Conservation (phyloP, 768 basidiomycete genomes). For the Paxillus ammoniavirescens region DNA sequence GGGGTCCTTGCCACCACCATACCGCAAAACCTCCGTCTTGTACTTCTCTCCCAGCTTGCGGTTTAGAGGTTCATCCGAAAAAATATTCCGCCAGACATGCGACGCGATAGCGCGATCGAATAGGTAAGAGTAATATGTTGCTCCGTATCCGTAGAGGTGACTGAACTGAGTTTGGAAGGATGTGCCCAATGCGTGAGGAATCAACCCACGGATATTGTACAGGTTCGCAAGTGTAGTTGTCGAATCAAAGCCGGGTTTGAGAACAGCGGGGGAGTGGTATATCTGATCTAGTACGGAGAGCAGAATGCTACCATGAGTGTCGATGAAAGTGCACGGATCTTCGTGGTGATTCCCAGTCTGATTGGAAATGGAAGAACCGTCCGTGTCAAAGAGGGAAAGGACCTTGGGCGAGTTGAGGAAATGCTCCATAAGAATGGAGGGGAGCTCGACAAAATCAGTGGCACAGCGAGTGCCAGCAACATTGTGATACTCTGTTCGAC, state of each 20-base stretch:
- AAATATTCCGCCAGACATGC: slow-evolving; percentile 81
- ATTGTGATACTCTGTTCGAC: slow-evolving; percentile 95
- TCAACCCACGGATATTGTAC: slow-evolving; percentile 67
- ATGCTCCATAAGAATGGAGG: slow-evolving; percentile 98
- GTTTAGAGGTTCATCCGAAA: slow-evolving; percentile 62
- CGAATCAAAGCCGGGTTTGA: slow-evolving; percentile 64
- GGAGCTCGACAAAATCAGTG: slow-evolving; percentile 97
- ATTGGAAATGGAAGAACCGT: slow-evolving; percentile 43
- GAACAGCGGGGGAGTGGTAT: slow-evolving; percentile 75
- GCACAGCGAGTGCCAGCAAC: slow-evolving; percentile 97
- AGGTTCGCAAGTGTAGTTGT: slow-evolving; percentile 63
- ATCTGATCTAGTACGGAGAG: slow-evolving; percentile 86
- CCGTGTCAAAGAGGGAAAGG: slow-evolving; percentile 70
- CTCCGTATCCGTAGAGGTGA: slow-evolving; percentile 94
- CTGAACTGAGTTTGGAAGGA: slow-evolving; percentile 96
- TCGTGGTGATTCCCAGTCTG: slow-evolving; percentile 65
- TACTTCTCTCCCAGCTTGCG: slow-evolving; percentile 79
- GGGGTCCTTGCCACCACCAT: slow-evolving; percentile 89
- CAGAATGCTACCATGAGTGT: slow-evolving; percentile 88
- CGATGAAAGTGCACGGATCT: slow-evolving; percentile 79
- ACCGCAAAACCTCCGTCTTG: slow-evolving; percentile 69
- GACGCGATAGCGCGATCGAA: slow-evolving; percentile 96
- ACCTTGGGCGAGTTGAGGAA: slow-evolving; percentile 86
- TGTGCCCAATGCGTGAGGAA: slow-evolving; percentile 81
- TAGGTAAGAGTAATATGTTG: slow-evolving; percentile 96